Evolutionary conservation across 2,329 filamentous ascomycete genomes (phyloP), one percentile per base, ranked within the genome.

Genomic region (Aulographum hederae): DNA sequence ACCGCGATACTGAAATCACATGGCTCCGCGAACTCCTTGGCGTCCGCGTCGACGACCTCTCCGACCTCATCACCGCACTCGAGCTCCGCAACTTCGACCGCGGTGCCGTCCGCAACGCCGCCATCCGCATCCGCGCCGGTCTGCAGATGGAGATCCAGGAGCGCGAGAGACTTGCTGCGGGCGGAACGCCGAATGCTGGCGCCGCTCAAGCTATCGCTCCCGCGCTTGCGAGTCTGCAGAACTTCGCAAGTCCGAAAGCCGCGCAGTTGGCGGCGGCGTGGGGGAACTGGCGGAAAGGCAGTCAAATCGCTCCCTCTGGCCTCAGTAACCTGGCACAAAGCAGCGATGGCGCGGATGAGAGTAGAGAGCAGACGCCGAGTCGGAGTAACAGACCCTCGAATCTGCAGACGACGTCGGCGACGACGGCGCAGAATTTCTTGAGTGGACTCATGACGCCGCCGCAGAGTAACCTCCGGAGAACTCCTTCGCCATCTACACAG

Each of bases 141-240:
- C 63, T 98, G 21, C 82, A 95, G 50, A 98, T 98, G 89, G 86
- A 98, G 53, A 80, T 91, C 49, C 82, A 93, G 50, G 85, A 94
- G 55, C 80, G 82, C 32, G 86, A 95, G 52, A 70, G 89, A 37
- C 75, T 81, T 1, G 68, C 80, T 56, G 73, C 77, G 6, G 77
- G 72, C 37, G 56, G 63, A 14, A 52, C 59, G 37, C 69, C 63
- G 33, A 62, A 89, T 42, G 21, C n/a, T n/a, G 21, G 21, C 8
- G 21, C 8, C 8, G 21, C n/a, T 8, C 21, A 25, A 25, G 21
- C 21, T 8, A n/a, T 25, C 21, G n/a, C n/a, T 8, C 78, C 80
- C 4, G 80, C 78, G 26, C 68, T 93, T 26, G 77, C 81, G 1
- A 76, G 77, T 29, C 69, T 80, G 19, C 73, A 85, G 29, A 73